These are phyloP conservation scores for Pythium guiyangense DNA, from an alignment of 352 stramenopile species.

Conservation along the genomic window DNA sequence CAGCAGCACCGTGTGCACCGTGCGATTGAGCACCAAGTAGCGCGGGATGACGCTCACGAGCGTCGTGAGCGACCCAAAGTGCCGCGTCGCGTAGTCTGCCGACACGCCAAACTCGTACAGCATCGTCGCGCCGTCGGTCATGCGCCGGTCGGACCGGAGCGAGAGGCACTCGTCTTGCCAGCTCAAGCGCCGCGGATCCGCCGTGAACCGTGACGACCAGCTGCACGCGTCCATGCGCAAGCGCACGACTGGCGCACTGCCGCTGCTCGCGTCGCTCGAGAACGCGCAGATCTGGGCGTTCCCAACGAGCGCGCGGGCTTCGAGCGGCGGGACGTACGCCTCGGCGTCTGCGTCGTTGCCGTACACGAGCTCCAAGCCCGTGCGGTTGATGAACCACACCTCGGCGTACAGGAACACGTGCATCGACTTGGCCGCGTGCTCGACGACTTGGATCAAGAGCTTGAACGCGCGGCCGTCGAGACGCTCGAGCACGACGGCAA, in stretches of 20 bases:
- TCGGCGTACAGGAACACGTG: slow-evolving; percentile 57
- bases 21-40: slow-evolving; percentile 72
- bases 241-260: slow-evolving; percentile 36
- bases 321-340: slow-evolving; percentile 47
- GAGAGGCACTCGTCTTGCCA: slow-evolving; percentile 84
- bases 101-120: slow-evolving; percentile 83
- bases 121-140: slow-evolving; percentile 24
- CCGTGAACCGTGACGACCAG: slow-evolving; percentile 74
- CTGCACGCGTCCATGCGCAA: slow-evolving; percentile 48
- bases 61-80: slow-evolving; percentile 82
- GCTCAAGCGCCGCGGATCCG: slow-evolving; percentile 65
- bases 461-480: slow-evolving; percentile 63
- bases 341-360: slow-evolving; percentile 61
- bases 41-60: slow-evolving; percentile 81
- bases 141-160: slow-evolving; percentile 26
- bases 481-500: slow-evolving; percentile 58
- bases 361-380: slow-evolving; percentile 66
- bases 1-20: slow-evolving; percentile 59
- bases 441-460: slow-evolving; percentile 56
- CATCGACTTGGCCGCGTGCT: slow-evolving; percentile 34
- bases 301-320: slow-evolving; percentile 57
- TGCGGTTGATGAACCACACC: slow-evolving; percentile 82
- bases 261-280: slow-evolving; percentile 30
- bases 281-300: slow-evolving; percentile 77
- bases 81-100: slow-evolving; percentile 71